Base-by-base conservation (phyloP, 768 basidiomycete genomes). In the Tylopilus vinaceipallidus region DNA sequence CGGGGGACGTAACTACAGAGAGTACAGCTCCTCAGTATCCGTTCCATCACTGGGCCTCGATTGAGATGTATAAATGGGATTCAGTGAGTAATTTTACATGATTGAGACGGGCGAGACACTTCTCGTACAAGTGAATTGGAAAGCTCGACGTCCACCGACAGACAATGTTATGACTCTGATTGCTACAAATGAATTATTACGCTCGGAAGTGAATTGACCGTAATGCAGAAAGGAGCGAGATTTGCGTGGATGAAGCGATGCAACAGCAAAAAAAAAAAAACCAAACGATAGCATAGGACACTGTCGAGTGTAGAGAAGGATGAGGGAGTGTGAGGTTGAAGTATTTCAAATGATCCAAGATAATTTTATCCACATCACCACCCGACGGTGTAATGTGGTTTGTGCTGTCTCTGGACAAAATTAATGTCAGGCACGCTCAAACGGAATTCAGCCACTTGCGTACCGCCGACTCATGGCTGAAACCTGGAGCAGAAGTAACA, bases 391-490 rank as follows among this genome's bases (percentile, higher is more conserved):
- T 53, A 56, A 26, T 42, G 4, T 40, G 52, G 50, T 35, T 35
- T 46, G 20, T 23, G 37, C 45, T 6, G 24, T 30, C 12, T 27
- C 45, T 55, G 50, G 9, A 2, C 11, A n/a, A 10, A 17, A n/a
- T 38, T 17, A 22, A n/a, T 29, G 17, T n/a, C n/a, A n/a, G n/a
- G 24, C 4, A n/a, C 3, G 7, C 12, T 17, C 9, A 11, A 41
- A 24, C 1, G 22, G 24, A 33, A 8, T 35, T 13, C 39, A 23
- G 17, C 12, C 14, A 10, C 37, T 7, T 11, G 30, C 29, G 29
- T 35, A 64, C 62, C 13, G 14, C n/a, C n/a, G n/a, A 42, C 34
- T 44, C 50, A 22, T 50, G 37, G 9, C 13, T 35, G 6, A 26
- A 26, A 45, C 14, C 3, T 24, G 30, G 37, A 2, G 27, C 13